Evolutionary conservation across 2,329 filamentous ascomycete genomes (phyloP), one percentile per base, ranked within the genome.

Genomic region (Penicillium sp.): DNA sequence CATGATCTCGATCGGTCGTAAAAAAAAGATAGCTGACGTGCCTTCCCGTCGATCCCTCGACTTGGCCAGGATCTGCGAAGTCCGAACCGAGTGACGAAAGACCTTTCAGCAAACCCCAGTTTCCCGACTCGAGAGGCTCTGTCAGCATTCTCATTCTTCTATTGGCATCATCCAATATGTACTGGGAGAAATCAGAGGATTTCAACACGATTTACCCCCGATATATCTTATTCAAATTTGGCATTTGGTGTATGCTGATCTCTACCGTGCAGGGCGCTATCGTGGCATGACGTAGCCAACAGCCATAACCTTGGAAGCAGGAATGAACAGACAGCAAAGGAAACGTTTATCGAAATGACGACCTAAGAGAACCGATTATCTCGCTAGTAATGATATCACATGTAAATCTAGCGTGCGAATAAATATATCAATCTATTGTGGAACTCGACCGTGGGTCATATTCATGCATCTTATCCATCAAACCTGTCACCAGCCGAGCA

Each of bases 241-340:
- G 36, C n/a, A 35, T 30, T 4, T 18, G 7, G 41, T 4, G 10
- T 1, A 1, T 38, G 51, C 18, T 54, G 51, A 50, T 53, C 51
- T 42, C 42, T 49, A 49, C 46, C 34, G 30, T 16, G 9, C 19
- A 10, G 11, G 30, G 45, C n/a, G 10, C 26, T 35, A n/a, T 39
- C 19, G 50, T 48, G 50, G 30, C 34, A 50, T 54, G 51, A 50
- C 51, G 51, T 53, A 53, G 32, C 3, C 26, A 34, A 9, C n/a
- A 41, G 4, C 32, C 30, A 10, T 14, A 53, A 23, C 34, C 30
- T 14, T 34, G 11, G 32, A 32, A 39, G 34, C 8, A 18, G 35
- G 19, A 35, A 27, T 29, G 43, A 42, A 41, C 14, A 10, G 32
- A 32, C 39, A 43, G 42, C 14, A 18, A 27, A n/a, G 29, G 18